Evolutionary conservation across 2,329 filamentous ascomycete genomes (phyloP), one percentile per base, ranked within the genome.

Genomic region (Fusarium ramigenum): DNA sequence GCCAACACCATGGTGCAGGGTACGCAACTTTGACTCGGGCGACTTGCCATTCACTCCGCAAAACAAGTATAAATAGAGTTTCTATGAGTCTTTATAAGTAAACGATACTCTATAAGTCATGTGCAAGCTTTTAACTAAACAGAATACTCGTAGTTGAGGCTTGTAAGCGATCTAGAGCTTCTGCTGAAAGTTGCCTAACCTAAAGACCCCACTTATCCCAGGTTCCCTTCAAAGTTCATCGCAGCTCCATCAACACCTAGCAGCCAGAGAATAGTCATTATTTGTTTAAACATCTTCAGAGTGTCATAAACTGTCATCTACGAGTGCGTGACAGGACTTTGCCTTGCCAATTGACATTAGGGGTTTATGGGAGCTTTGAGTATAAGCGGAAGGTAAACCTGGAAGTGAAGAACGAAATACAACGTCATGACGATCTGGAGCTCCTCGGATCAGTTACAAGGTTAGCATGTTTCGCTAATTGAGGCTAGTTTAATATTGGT

Each of bases 1-100:
- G 16, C 40, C 0, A 43, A 7, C 39, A 9, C 9, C 9, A 18
- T 8, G 0, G 2, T 11, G 40, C 40, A 23, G 1, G 40, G 15
- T 2, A 23, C 9, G n/a, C 9, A 43, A 5, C n/a, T 23, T 11
- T 43, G n/a, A 43, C 42, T 23, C 3, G 2, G 0, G 0, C 15
- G 1, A 43, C 42, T 1, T 0, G 18, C n/a, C 0, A 1, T 43
- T 18, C n/a, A 4, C n/a, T 3, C n/a, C 42, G 16, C 15, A 0
- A 43, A 23, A 0, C 6, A 18, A 43, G 15, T 10, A 43, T 43
- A 43, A 18, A 18, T 8, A 23, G 5, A 23, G n/a, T 11, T 23
- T 0, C 11, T 11, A 11, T 16, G 4, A 18, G 15, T 18, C 7
- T 18, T 18, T 5, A 43, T 23, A 23, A 43, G 4, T 43, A 43